Evolutionary conservation across 2,329 filamentous ascomycete genomes (phyloP), one percentile per base, ranked within the genome.

Genomic region (Tolypocladium inflatum): DNA sequence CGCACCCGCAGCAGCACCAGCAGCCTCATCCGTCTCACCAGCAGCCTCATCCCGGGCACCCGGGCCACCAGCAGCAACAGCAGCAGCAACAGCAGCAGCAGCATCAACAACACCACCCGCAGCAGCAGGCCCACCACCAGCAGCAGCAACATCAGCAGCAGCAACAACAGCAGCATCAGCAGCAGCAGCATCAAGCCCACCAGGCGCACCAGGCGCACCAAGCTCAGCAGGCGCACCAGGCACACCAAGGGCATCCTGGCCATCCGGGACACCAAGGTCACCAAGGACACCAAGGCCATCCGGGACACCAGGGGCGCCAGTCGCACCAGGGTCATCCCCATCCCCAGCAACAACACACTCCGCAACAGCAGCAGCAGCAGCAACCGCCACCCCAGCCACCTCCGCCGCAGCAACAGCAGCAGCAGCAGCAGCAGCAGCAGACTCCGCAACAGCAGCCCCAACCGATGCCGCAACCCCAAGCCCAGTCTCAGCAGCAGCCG

Each of bases 1-100:
- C 76, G 15, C 77, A 78, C 52, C 73, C 76, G 58, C 72, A 71
- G 33, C 66, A 73, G 17, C 70, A 73, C 41, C 71, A 70, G 41
- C 67, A 72, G 35, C 64, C 63, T 26, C 67, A 68, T 48, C 60
- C 65, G 55, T 69, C 74, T 52, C 70, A 72, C 43, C 63, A 63
- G 23, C 45, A 50, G 19, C 56, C 59, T 17, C 60, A 61, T 15
- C 55, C 54, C 13, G 52, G 45, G 17, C 67, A 68, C 51, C 58
- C 67, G 56, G 65, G 57, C 17, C 71, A 73, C 35, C 66, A 68
- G 55, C 65, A 66, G 11, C 68, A 67, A 2, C 65, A 67, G 1
- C 65, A 67, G 30, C 68, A 71, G 19, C 71, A 72, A 38, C 71
- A 72, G 38, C 64, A 66, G 38, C 66, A 68, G 17, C 66, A 62